phyloP scores from a whole-genome alignment of 2,329 filamentous ascomycete species.

The Claviceps maximensis region DNA sequence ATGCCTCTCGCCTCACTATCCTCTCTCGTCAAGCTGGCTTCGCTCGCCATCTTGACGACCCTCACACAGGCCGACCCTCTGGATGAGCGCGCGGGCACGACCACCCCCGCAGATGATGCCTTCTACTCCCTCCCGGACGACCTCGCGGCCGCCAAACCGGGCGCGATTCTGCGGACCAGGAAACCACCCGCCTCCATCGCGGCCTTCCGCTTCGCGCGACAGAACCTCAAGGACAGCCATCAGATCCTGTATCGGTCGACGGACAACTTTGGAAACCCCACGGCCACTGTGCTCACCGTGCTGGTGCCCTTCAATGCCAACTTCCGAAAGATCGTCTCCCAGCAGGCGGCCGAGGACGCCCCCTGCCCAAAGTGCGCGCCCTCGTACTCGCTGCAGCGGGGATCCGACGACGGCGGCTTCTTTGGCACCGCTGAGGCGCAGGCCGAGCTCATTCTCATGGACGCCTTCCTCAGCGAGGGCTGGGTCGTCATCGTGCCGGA shows the following conservation, averaged over 20 bases:
- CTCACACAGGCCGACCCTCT: neutral
- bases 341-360: slow-evolving; percentile 28
- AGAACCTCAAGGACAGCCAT: slow-evolving; percentile 9
- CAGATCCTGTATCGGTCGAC: slow-evolving; percentile 29
- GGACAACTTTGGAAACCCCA: slow-evolving; percentile 20
- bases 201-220: slow-evolving; percentile 7
- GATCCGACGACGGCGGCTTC: slow-evolving; percentile 15
- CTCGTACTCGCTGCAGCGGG: slow-evolving; percentile 12
- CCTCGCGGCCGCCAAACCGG: slow-evolving; percentile 1
- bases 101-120: slow-evolving; percentile 1
- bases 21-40: neutral
- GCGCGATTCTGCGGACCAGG: slow-evolving; percentile 8
- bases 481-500: slow-evolving; percentile 40
- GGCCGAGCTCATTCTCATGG: slow-evolving; percentile 11
- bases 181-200: slow-evolving; percentile 6
- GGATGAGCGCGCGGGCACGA: neutral
- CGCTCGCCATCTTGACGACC: neutral
- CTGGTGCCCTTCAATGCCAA: slow-evolving; percentile 21
- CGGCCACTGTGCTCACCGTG: slow-evolving; percentile 24
- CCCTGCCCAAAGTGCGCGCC: slow-evolving; percentile 22
- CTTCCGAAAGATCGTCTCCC: slow-evolving; percentile 23
- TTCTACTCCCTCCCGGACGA: slow-evolving; percentile 9
- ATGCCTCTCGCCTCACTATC: neutral
- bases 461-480: slow-evolving; percentile 24
- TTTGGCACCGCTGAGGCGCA: slow-evolving; percentile 20